Evolutionary conservation across 2,329 filamentous ascomycete genomes (phyloP), one percentile per base, ranked within the genome.

Genomic region (Claviceps pazoutovae): DNA sequence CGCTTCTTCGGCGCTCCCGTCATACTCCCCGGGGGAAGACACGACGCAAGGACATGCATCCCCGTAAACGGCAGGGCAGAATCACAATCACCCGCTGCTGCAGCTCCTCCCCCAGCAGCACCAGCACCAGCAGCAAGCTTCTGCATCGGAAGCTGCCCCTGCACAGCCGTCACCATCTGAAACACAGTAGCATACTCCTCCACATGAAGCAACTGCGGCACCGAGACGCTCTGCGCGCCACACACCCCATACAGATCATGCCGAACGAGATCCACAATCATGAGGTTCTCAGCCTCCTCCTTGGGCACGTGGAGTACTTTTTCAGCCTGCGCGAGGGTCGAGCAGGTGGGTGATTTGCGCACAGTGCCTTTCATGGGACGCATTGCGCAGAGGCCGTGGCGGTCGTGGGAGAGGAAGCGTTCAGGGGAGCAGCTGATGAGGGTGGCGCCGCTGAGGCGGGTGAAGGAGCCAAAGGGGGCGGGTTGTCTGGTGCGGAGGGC

Each of bases 331-430:
- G 75, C 77, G n/a, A 85, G 73, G 0, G 84, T 93, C 39, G 84
- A 64, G 0, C 76, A 80, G 1, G 72, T 73, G 1, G 74, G 71
- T 0, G 77, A 79, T 60, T 95, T 95, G 59, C 83, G 83, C n/a
- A 96, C 88, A 0, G 91, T 97, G 47, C 91, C 91, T 71, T 97
- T 97, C 80, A 97, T 97, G 0, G 91, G 91, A 7, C 90, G 82
- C 75, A 96, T 93, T 55, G 85, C 81, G 63, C 83, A 87, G 43
- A 71, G 66, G 0, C 84, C 83, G 1, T 66, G 68, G 1, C 61
- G 55, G 50, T 67, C 62, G 59, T 73, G 70, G 46, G 79, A 80
- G 16, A 97, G 77, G 63, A 95, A 97, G 2, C 90, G 85, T 68
- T 97, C 91, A 0, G 91, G 91, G 4, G 88, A 95, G 60, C 84